Base-by-base conservation (phyloP, 768 basidiomycete genomes). In the Hericium alpestre region DNA sequence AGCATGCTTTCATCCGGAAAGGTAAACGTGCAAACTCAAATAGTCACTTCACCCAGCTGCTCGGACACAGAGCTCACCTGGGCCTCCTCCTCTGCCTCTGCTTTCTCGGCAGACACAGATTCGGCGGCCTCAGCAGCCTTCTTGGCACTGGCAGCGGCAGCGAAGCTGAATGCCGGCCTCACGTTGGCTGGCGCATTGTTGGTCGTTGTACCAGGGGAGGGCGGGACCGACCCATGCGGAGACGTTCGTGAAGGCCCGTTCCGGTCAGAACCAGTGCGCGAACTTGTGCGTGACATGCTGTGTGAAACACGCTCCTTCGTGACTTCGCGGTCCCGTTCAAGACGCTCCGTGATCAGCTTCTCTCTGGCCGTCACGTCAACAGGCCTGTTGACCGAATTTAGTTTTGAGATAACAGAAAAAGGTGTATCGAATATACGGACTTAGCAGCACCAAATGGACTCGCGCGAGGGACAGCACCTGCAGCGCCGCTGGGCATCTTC, bases 371-470 rank as follows among this genome's bases (percentile, higher is more conserved):
- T 75, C 16, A 87, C 83, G 67, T 98, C 93, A 20, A 97, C 87
- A 12, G 95, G 93, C 64, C 88, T 90, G 56, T 32, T 32, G 12
- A 53, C 60, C 13, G 23, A 49, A 51, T 15, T 12, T 47, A 47
- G 23, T 25, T 25, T 25, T 25, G 25, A 25, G 25, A 25, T 13
- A 55, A 39, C 23, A 25, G 32, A 20, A 48, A 51, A 55, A 48
- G 25, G 15, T n/a, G 16, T 4, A 25, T 47, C 13, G 32, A 20
- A 41, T 20, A 41, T 51, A 2, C 80, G 51, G 63, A 90, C 89
- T 73, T 86, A 38, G 95, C 95, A 55, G 79, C 77, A 51, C 95
- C 96, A 65, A 98, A 98, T 6, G 94, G 94, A 68, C 79, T 93
- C 58, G 86, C 66, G 38, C 81, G 56, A 37, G 72, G 38, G 75